Evolutionary conservation across 805 yeast species (phyloP).

Genomic region (Candida endomychidarum): DNA sequence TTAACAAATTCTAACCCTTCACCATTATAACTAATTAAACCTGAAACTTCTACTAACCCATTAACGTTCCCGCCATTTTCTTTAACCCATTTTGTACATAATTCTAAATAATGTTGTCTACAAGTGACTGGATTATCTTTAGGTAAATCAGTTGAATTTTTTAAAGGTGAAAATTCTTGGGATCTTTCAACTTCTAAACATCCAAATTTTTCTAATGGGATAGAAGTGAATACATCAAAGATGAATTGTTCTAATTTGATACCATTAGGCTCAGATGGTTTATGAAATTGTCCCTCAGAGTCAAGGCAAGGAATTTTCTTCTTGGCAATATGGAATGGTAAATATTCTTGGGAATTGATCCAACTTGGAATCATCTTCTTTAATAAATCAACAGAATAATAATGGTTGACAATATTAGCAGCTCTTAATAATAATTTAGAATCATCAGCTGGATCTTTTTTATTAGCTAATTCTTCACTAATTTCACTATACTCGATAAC

Average conservation of each 20-base stretch:
- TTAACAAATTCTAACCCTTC: slow-evolving; percentile 62
- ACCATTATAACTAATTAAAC: slow-evolving; percentile 71
- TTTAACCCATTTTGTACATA: slow-evolving; percentile 74
- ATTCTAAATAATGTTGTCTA: slow-evolving; percentile 56
- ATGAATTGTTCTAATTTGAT: slow-evolving; percentile 95
- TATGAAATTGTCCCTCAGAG: slow-evolving; percentile 38
- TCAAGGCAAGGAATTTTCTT: slow-evolving; percentile 77
- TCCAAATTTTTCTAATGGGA: slow-evolving; percentile 72
- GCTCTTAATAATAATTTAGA: slow-evolving; percentile 73
- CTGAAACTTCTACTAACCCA: slow-evolving; percentile 71
- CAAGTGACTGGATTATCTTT: slow-evolving; percentile 88
- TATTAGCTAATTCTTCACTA: slow-evolving; percentile 67
- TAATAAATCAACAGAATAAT: slow-evolving; percentile 81
- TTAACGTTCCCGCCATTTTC: slow-evolving; percentile 65
- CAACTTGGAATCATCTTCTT: slow-evolving; percentile 59
- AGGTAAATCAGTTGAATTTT: slow-evolving; percentile 81
- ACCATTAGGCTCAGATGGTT: slow-evolving; percentile 83
- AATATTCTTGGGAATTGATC: slow-evolving; percentile 59
- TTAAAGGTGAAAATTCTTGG: slow-evolving; percentile 90
- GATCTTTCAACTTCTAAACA: slow-evolving; percentile 86
- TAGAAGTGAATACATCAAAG: slow-evolving; percentile 89
- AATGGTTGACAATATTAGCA: slow-evolving; percentile 96
- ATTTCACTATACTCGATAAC: slow-evolving; percentile 97
- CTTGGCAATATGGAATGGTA: slow-evolving; percentile 94
- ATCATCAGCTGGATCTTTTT: slow-evolving; percentile 53